Evolutionary conservation across 305 asterid genomes (phyloP), one percentile per base, ranked within the genome.

Genomic region (Fraxinus sp.): DNA sequence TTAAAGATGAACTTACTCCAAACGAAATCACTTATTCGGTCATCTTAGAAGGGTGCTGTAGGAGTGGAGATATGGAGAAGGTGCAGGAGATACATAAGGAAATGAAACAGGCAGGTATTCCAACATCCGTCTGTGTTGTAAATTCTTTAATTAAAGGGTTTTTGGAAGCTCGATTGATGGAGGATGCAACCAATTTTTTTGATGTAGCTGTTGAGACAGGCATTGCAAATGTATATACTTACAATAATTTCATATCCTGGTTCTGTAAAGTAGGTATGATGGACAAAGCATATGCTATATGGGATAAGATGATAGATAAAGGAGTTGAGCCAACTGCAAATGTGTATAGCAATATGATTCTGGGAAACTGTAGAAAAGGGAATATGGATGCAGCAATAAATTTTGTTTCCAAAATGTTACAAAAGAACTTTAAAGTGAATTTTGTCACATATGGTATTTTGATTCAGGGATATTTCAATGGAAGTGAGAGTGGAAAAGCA

Each of bases 21-120:
- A 89, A 88, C 85, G 89, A 90, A 87, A 94, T 89, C 68, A 94
- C 97, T 32, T 95, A 88, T 86, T 93, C 95, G 3, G 97, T 94
- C 80, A 83, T 93, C 37, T 86, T 94, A 33, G 92, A 94, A 89
- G 97, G 99, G 22, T 93, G 98, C 64, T 90, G 93, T 88, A 81
- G 80, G 36, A 75, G 87, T 77, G 86, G 87, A 81, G 83, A 86
- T 57, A 86, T 92, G 89, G 91, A 81, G 79, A 92, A 89, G 87
- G 98, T 95, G 26, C 76, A 46, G 46, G 92, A 90, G 83, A 83
- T 95, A 73, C 89, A 89, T 79, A 22, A 9, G 20, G 81, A 73
- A 80, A 93, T 95, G 98, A 92, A 89, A 85, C 78, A 86, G 84
- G 86, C 80, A 0, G 97, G 97, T 78, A 89, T 94, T 71, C 80